Evolutionary conservation across 352 stramenopile species (phyloP), one percentile per base, ranked within the genome.

Genomic region (Aphanomyces stellatus): DNA sequence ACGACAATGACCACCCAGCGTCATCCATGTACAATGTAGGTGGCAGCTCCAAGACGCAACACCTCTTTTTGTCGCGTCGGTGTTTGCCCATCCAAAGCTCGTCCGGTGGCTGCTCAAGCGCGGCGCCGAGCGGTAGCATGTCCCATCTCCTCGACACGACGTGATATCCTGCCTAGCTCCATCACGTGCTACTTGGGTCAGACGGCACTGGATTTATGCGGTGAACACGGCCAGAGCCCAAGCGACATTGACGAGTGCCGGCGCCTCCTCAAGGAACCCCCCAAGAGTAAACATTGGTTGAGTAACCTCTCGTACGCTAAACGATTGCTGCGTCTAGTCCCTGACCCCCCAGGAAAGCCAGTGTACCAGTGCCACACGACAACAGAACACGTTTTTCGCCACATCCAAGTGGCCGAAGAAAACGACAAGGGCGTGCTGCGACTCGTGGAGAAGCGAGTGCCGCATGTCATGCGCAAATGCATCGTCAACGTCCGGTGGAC

Each of bases 1-100:
- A n/a, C n/a, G n/a, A n/a, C n/a, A n/a, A n/a, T n/a, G n/a, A n/a
- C n/a, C n/a, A n/a, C n/a, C n/a, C n/a, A n/a, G n/a, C n/a, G n/a
- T n/a, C n/a, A n/a, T n/a, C n/a, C 41, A 13, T 56, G 28, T 34
- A 24, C 4, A 33, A 13, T 65, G 10, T 67, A 67, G 77, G 77
- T 90, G 82, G 82, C 82, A 88, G 70, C 69, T 91, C 25, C 71
- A 82, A 37, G 72, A 80, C 17, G 80, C 80, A 8, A 89, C 80
- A 1, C 76, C 82, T 37, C 72, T 91, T n/a, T 89, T 86, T 66
- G 53, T 88, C 15, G 80, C 82, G 28, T 77, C 78, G 24, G 74
- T 72, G 5, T 89, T 87, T 51, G 80, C 77, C 24, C 78, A 83
- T 8, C 71, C 79, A n/a, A 43, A 66, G 28, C 53, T 88, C 24